Evolutionary conservation across 441 rosid genomes (phyloP), one percentile per base, ranked within the genome.

Genomic region (Croton laevigatus): DNA sequence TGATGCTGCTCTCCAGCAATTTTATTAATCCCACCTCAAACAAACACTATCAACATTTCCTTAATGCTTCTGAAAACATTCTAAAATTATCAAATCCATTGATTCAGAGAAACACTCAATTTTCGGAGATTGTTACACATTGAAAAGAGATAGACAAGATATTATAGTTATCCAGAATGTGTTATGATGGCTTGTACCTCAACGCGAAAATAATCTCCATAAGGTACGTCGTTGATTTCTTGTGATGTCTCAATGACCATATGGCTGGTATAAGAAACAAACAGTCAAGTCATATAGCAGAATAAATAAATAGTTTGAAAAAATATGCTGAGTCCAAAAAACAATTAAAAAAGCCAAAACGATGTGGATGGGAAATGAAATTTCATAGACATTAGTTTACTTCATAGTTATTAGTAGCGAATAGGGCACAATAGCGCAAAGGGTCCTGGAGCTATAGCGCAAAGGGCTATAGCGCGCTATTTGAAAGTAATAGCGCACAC

Each of bases 161-260:
- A 6, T 27, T 42, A 19, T 20, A 59, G 57, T 52, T 11, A 52
- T 52, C 23, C 57, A 52, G 4, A n/a, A 49, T 16, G 16, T 16
- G 53, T 49, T 17, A 49, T 49, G 53, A 57, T 68, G 74, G 74
- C 61, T 19, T 71, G 48, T 91, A 96, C 99, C 99, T 96, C 87
- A 45, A 96, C 97, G 0, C 79, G 79, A 77, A 96, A 96, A 78
- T 88, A 86, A 86, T 96, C 98, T 78, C 89, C 99, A 75, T 83
- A 89, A 54, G 99, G 97, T 55, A 91, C 97, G 34, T 93, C 97
- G 60, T 42, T 86, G 80, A 96, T 81, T 81, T 84, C 94, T 83
- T 96, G 97, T 60, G 98, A 89, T 74, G 93, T 88, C 86, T 91
- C 88, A 71, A 96, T 62, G 64, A 93, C 91, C 84, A 93, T 79